Base-by-base conservation (phyloP, 2,329 filamentous ascomycete species). In the Exophiala oligosperma region DNA sequence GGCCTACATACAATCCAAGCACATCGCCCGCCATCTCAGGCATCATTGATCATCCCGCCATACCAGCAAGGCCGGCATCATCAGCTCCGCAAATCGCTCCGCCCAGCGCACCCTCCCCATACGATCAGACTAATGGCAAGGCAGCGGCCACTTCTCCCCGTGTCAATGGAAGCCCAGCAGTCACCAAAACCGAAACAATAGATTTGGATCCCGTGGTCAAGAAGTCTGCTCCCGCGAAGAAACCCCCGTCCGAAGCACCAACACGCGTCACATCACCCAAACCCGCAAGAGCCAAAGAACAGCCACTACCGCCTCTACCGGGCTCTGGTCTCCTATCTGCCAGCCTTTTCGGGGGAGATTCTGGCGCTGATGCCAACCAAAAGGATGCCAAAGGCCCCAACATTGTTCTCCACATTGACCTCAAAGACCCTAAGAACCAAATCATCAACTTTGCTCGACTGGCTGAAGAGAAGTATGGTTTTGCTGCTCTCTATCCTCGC, bases 391-490 rank as follows among this genome's bases (percentile, higher is more conserved):
- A 79, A 57, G 84, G 83, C 2, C 92, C 86, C 41, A 96, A 86
- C 3, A 96, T 99, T 62, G 84, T 95, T 53, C 82, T 99, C 17
- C 87, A 89, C 55, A 87, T 99, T 57, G 86, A 90, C 0, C 81
- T 99, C 40, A 84, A 88, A 57, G 90, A 91, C 41, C 86, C 90
- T 67, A 88, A 85, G 37, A 96, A 96, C 72, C 91, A 93, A 65
- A 93, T 95, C 61, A 86, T 99, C 75, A 97, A 97, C 73, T 97
- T 97, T 65, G 92, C 93, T 69, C 90, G 91, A 46, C 81, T 97
- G 74, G 94, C 95, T 9, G 91, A 96, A 74, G 92, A 95, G 63
- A 89, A 88, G 62, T 97, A 97, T 72, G 94, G 94, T 24, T 96
- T 93, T 81, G 92, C 95, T 61, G 94, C 93, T 0, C 81, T 97